These are phyloP conservation scores for Metarhizium guizhouense DNA, from an alignment of 2,329 filamentous ascomycete species.

Conservation along the genomic window DNA sequence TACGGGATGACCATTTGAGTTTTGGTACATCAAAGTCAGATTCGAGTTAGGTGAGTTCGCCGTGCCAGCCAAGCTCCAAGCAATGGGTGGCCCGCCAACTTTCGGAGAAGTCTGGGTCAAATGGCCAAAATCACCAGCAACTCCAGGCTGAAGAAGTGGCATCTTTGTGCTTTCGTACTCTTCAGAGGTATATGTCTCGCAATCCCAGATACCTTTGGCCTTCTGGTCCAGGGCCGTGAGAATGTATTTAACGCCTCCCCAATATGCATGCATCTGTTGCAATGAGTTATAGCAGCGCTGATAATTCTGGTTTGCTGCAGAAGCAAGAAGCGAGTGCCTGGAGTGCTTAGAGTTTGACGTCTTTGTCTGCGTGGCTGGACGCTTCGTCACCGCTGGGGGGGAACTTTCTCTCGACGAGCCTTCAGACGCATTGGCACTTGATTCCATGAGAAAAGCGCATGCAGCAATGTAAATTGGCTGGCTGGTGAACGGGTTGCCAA, in stretches of 20 bases:
- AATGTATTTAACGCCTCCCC: conserved; percentile 82
- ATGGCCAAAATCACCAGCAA: conserved; percentile 30
- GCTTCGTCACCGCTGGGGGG: conserved; percentile 25
- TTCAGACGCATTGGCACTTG: conserved; percentile 58
- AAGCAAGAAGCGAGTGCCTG: conserved; percentile 69
- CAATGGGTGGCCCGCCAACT: conserved; percentile 43
- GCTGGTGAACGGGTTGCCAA: conserved; percentile 81
- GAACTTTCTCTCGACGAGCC: conserved; percentile 48
- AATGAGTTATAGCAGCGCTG: conserved; percentile 78
- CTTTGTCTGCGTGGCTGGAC: conserved; percentile 8
- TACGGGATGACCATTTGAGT: conserved; percentile 15
- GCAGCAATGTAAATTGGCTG: conserved; percentile 90
- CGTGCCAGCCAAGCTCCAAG: conserved; percentile 81
- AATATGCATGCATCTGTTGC: conserved; percentile 72
- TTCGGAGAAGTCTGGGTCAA: conserved; percentile 40
- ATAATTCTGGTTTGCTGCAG: conserved; percentile 79
- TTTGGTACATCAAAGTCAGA: conserved; percentile 71
- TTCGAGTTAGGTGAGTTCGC: conserved; percentile 81
- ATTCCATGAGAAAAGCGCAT: conserved; percentile 81
- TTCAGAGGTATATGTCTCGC: conserved; percentile 56
- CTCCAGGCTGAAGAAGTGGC: conserved; percentile 26
- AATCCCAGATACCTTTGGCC: conserved; percentile 77
- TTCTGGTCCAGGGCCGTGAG: conserved; percentile 81
- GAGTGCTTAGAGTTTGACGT: conserved; percentile 29
- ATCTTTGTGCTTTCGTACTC: conserved; percentile 67